phyloP scores from a whole-genome alignment of 208 protist genomes.

The Trypanosoma melophagium region DNA sequence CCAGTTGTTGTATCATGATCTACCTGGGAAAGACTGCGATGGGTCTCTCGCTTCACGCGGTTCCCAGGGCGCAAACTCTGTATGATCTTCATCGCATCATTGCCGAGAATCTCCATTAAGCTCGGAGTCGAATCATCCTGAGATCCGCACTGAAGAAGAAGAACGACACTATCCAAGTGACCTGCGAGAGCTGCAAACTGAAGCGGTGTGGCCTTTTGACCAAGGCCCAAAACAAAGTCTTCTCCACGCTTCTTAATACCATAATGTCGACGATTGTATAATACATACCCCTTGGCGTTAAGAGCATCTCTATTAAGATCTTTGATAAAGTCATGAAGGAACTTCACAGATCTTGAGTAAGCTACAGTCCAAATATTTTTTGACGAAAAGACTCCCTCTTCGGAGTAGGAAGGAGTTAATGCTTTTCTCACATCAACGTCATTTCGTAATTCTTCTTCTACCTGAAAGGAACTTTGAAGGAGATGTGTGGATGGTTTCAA shows the following conservation, averaged over 20 bases:
- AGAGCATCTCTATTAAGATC: constrained; percentile 25
- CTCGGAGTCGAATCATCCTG: constrained; percentile 41
- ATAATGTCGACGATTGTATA: constrained; percentile 60
- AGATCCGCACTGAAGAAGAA: constrained; percentile 66
- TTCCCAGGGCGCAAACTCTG: neutral
- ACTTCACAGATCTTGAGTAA: constrained; percentile 52
- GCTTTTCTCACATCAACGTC: neutral
- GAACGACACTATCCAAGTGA: constrained; percentile 73
- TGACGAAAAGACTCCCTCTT: constrained; percentile 17
- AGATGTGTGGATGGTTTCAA: constrained; percentile 21
- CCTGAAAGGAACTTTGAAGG: neutral
- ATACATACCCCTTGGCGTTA: constrained; percentile 55
- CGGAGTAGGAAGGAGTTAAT: neutral
- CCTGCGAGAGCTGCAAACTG: constrained; percentile 79
- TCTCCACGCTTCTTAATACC: constrained; percentile 57
- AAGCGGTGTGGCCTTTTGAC: constrained; percentile 70
- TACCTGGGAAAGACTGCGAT: neutral
- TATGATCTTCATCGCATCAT: constrained; percentile 11
- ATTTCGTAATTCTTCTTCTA: neutral
- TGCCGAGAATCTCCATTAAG: constrained; percentile 64
- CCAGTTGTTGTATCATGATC: neutral
- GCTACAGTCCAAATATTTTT: constrained; percentile 75
- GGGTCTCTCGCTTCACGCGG: neutral
- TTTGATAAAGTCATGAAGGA: constrained; percentile 48
- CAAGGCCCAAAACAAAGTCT: constrained; percentile 61